Conservation (phyloP, 2,329 filamentous ascomycete species). For the Lizonia empirigonia region DNA sequence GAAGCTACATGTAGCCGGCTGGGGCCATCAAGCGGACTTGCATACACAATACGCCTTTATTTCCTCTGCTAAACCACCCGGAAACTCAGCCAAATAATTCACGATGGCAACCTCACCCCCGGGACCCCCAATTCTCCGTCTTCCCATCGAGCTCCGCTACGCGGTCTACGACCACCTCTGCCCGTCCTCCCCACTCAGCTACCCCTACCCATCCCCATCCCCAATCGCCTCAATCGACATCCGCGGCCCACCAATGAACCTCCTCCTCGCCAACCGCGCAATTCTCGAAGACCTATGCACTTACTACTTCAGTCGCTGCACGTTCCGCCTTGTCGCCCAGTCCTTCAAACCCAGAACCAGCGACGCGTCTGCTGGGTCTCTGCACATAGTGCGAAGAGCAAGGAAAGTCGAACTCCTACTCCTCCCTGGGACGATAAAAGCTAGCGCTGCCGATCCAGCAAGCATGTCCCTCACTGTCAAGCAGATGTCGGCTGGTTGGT, state of each 20-base stretch:
- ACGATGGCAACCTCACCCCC: background rate
- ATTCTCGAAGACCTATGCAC: constrained; percentile 17
- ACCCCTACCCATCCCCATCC: constrained; percentile 17
- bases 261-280: constrained; percentile 16
- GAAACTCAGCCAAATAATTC: background rate
- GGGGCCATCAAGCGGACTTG: no score
- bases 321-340: constrained; percentile 20
- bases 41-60: no score
- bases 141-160: constrained; percentile 24
- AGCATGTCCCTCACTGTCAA: background rate
- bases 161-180: constrained; percentile 23
- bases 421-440: constrained; percentile 7
- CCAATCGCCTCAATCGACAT: constrained; percentile 22
- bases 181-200: constrained; percentile 11
- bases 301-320: constrained; percentile 23
- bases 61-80: background rate
- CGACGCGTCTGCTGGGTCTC: no score
- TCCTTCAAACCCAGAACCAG: no score
- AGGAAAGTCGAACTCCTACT: constrained; percentile 14
- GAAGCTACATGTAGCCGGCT: no score
- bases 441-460: background rate
- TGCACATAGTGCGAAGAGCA: constrained; percentile 1
- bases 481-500: constrained; percentile 11
- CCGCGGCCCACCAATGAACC: constrained; percentile 13
- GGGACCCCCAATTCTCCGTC: constrained; percentile 9